These are phyloP conservation scores for Phytophthora citricola DNA, from an alignment of 352 stramenopile genomes.

Conservation along the genomic window DNA sequence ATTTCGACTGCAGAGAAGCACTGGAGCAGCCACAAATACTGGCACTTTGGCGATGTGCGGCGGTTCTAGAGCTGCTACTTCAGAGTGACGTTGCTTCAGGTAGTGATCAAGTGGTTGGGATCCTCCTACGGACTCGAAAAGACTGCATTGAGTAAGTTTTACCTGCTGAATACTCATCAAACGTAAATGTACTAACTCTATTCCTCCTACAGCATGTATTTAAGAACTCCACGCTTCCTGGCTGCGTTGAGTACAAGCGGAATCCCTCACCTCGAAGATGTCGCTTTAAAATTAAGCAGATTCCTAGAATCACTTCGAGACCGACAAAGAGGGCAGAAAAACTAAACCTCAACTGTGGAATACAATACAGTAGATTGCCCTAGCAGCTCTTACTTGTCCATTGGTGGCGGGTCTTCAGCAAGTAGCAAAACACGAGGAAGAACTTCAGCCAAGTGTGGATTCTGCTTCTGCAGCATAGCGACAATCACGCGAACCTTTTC, in stretches of 20 bases:
- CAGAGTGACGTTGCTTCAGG: slow-evolving; percentile 16
- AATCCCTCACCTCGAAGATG: slow-evolving; percentile 40
- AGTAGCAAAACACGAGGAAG: slow-evolving; percentile 83
- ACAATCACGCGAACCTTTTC: slow-evolving; percentile 73
- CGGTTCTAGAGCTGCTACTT: slow-evolving; percentile 49
- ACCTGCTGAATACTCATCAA: not conserved
- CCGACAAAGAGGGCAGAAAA: slow-evolving; percentile 17
- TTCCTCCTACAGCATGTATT: slow-evolving; percentile 49
- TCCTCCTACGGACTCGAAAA: slow-evolving; percentile 36
- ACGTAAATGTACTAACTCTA: slow-evolving; percentile 5
- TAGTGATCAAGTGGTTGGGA: slow-evolving; percentile 25
- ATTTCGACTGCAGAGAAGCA: slow-evolving; percentile 22
- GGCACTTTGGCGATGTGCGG: slow-evolving; percentile 56
- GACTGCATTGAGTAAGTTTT: slow-evolving; percentile 62
- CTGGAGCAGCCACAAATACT: slow-evolving; percentile 26
- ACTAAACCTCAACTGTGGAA: not conserved
- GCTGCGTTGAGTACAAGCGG: slow-evolving; percentile 24
- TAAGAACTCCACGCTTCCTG: slow-evolving; percentile 44
- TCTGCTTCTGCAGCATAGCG: slow-evolving; percentile 60
- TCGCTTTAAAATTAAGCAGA: slow-evolving; percentile 31
- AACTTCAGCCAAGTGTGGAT: slow-evolving; percentile 85
- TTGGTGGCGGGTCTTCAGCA: slow-evolving; percentile 64
- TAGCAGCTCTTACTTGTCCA: slow-evolving; percentile 24
- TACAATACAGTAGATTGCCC: not conserved
- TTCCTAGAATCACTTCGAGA: slow-evolving; percentile 42